Base-by-base conservation (phyloP, 2,329 filamentous ascomycete genomes). In the Penicillium aurantiogriseum region DNA sequence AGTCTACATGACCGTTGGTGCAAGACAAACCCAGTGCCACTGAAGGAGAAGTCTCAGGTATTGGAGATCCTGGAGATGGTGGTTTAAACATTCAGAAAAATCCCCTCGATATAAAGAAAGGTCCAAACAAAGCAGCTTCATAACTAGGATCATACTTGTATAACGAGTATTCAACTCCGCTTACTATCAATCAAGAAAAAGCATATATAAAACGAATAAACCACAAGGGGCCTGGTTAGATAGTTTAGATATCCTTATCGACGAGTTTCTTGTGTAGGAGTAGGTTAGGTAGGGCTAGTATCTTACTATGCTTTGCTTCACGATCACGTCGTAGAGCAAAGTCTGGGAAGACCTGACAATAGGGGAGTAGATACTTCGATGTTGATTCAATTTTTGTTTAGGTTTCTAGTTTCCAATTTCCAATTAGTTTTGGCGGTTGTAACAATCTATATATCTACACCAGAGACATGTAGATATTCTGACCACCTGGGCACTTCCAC, bases 51-150 rank as follows among this genome's bases (percentile, higher is more conserved):
- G 27, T 51, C 46, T 19, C 62, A 67, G 29, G 65, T 66, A 15
- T 21, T 67, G 44, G 63, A 66, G 56, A 67, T 67, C 10, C 31
- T 66, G 43, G 62, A 66, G 29, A 67, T 65, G 63, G 63, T 65
- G 13, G 43, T 64, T 35, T 64, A 7, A 53, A 39, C 45, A 52
- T 33, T 48, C 47, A 42, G 53, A 5, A 17, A 17, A 35, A 17
- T 35, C 33, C 33, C 15, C 17, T 38, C n/a, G n/a, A 5, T 38
- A 5, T n/a, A 38, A 19, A 10, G 17, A n/a, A 19, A 38, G 10
- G 5, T n/a, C 36, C 36, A 8, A 38, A 38, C 15, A 38, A 10
- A 11, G 36, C 36, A 38, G 36, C 36, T 38, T 19, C 9, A 38
- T 38, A 38, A 10, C 17, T 38, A 38, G 36, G 4, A 38, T 5